A percentile compares a stretch with the other conserved stretches of the same genome.
phyloP scores from a whole-genome alignment of 768 basidiomycete genomes.

The Ramaria sp. region DNA sequence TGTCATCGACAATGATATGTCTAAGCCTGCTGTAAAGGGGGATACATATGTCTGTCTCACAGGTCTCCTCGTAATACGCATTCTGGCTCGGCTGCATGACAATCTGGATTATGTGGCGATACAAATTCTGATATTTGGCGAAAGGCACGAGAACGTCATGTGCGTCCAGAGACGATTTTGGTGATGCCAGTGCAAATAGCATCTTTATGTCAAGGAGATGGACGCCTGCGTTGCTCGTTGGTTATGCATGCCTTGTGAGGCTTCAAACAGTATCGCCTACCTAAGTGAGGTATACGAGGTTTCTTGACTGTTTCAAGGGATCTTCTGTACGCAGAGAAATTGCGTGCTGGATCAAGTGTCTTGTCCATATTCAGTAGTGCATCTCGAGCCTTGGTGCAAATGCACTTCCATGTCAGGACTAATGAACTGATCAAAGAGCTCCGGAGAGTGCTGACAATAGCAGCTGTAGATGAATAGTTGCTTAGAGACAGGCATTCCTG shows the following conservation, averaged over 20 bases:
- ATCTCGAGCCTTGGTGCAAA: background rate
- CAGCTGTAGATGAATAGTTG: background rate
- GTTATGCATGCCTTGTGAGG: background rate
- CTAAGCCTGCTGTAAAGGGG: background rate
- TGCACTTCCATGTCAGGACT: background rate
- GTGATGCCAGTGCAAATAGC: background rate
- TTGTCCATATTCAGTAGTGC: background rate
- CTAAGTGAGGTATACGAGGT: background rate
- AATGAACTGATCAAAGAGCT: background rate
- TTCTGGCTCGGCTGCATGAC: background rate
- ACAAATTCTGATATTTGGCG: background rate
- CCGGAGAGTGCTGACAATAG: background rate
- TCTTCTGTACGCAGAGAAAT: background rate
- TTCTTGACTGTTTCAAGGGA: background rate
- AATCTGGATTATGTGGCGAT: constrained; percentile 1
- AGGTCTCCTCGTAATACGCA: background rate
- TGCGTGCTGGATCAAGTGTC: background rate
- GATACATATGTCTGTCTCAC: background rate
- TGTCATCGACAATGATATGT: background rate
- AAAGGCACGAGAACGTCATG: background rate
- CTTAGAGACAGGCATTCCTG: background rate
- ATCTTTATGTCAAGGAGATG: background rate
- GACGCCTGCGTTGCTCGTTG: background rate
- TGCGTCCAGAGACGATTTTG: background rate
- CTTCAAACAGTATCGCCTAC: background rate